A percentile compares a stretch with the other conserved stretches of the same genome.
phyloP scores from a whole-genome alignment of 306 rosid species.

The Mimosa bimucronata region DNA sequence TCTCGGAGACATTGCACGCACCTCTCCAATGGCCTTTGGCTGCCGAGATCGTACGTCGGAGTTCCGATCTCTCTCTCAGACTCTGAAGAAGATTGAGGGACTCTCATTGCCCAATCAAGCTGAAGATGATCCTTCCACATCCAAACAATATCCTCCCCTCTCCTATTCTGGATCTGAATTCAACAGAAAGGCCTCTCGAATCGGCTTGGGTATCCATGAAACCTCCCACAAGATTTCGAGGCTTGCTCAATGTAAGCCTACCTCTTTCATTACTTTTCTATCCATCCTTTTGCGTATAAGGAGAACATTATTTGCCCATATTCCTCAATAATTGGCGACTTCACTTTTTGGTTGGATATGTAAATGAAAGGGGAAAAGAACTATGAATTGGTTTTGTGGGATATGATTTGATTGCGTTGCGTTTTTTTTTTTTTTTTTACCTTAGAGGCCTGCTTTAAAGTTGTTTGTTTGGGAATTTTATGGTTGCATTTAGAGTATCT shows the following conservation, averaged over 20 bases:
- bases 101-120: constrained; percentile 42
- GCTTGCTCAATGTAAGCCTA: constrained; percentile 64
- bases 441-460: not conserved
- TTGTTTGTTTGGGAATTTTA: not conserved
- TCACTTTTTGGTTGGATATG: too few relatives aligned
- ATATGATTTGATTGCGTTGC: not conserved
- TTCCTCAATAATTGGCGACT: too few relatives aligned
- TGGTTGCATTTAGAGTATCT: not conserved
- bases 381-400: not conserved
- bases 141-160: constrained; percentile 29
- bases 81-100: constrained; percentile 73
- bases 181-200: constrained; percentile 80
- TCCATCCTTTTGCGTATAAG: too few relatives aligned
- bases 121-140: constrained; percentile 48
- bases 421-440: too few relatives aligned
- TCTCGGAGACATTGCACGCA: not conserved
- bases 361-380: too few relatives aligned
- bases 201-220: constrained; percentile 64
- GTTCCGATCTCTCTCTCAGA: constrained; percentile 73
- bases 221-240: constrained; percentile 73
- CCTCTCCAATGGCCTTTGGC: constrained; percentile 58
- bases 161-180: constrained; percentile 69
- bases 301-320: too few relatives aligned
- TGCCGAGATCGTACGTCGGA: constrained; percentile 68
- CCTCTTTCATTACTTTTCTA: too few relatives aligned